phyloP scores from a whole-genome alignment of 108 stramenopile species.

The Stephanodiscus minutulus region DNA sequence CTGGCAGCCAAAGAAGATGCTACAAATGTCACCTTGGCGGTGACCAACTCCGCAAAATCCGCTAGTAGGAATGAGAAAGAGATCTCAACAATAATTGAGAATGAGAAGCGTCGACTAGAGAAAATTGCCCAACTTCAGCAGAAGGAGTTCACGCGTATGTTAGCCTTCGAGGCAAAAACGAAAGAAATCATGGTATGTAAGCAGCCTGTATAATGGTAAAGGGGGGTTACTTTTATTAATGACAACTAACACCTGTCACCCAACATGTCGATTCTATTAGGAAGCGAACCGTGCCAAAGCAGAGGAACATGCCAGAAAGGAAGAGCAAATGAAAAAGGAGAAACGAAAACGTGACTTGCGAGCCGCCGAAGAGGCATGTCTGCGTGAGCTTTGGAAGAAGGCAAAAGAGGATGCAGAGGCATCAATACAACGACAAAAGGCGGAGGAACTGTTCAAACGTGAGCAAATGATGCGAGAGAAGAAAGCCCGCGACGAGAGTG shows the following conservation, averaged over 20 bases:
- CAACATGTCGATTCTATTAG: too few relatives aligned
- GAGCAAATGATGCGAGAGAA: conserved; percentile 27
- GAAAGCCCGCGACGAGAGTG: conserved; percentile 7
- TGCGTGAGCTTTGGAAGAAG: conserved; percentile 27
- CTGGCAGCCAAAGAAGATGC: conserved; percentile 8
- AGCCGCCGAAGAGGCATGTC: conserved; percentile 33
- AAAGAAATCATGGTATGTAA: conserved; percentile 19
- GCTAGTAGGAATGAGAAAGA: not conserved
- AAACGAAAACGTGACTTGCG: conserved; percentile 20
- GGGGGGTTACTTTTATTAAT: too few relatives aligned
- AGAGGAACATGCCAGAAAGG: conserved; percentile 26
- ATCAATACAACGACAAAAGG: conserved; percentile 7
- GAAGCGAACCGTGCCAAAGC: conserved; percentile 5
- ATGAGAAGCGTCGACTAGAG: conserved; percentile 30
- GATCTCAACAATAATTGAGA: conserved; percentile 19
- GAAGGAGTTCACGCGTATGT: conserved; percentile 25
- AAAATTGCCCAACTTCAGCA: conserved; percentile 35
- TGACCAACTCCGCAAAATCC: not conserved
- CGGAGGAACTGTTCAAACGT: conserved; percentile 22
- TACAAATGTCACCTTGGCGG: conserved; percentile 4
- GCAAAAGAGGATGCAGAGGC: conserved; percentile 20
- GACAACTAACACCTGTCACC: too few relatives aligned
- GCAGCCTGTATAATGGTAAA: too few relatives aligned
- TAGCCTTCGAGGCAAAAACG: conserved; percentile 29
- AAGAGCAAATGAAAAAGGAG: conserved; percentile 17